Evolutionary conservation across 1,284 basidiomycete genomes (phyloP).

Genomic region (Phylloporus gajari): DNA sequence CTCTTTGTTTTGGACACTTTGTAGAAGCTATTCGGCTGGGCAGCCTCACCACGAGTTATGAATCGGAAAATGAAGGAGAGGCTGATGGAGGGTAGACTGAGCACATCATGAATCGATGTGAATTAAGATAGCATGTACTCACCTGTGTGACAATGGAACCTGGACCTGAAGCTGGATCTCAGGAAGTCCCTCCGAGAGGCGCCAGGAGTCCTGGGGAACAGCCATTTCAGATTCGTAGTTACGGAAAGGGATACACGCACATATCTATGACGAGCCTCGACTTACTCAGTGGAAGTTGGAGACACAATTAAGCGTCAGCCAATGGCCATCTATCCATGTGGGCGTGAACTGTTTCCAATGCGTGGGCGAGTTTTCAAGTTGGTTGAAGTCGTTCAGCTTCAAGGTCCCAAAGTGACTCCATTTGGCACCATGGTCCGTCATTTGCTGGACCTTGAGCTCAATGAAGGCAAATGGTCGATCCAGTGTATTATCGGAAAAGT

Average conservation of each 20-base stretch:
- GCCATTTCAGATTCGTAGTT: background rate
- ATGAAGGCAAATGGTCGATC: constrained; percentile 88
- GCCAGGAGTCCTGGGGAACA: background rate
- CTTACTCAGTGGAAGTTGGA: background rate
- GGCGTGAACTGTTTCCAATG: constrained; percentile 75
- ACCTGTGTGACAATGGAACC: background rate
- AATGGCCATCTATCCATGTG: constrained; percentile 36
- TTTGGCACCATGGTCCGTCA: constrained; percentile 92
- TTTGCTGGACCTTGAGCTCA: constrained; percentile 87
- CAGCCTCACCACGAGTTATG: background rate
- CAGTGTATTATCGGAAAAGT: constrained; percentile 79
- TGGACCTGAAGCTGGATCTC: background rate
- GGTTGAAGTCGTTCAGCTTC: constrained; percentile 95
- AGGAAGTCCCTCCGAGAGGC: background rate
- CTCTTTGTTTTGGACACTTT: background rate
- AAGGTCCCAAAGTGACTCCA: constrained; percentile 99
- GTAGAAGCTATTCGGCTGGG: background rate
- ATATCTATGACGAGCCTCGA: background rate
- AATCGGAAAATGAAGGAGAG: background rate
- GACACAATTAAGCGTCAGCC: constrained; percentile 21
- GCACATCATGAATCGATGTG: background rate
- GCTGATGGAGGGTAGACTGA: background rate
- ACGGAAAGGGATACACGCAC: background rate
- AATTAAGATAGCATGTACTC: background rate
- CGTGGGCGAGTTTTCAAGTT: constrained; percentile 86